Evolutionary conservation across 2,329 filamentous ascomycete species (phyloP).

Genomic region (Drechslerella coelobrocha): DNA sequence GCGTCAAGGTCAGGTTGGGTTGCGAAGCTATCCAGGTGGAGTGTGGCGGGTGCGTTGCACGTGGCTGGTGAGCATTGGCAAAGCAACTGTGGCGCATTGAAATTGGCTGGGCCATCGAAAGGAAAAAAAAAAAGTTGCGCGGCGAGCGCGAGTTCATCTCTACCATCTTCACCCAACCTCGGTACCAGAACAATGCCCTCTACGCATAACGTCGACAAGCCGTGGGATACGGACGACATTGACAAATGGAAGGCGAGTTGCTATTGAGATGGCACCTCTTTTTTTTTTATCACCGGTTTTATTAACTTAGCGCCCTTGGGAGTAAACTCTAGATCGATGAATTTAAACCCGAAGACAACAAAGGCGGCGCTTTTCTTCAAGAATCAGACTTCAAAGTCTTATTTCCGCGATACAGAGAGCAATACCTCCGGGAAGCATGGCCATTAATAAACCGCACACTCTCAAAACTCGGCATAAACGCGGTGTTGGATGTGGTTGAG

Average conservation of each 20-base stretch:
- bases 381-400: slow-evolving; percentile 87
- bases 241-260: slow-evolving; percentile 84
- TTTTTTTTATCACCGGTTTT: neutral
- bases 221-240: slow-evolving; percentile 95
- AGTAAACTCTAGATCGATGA: slow-evolving; percentile 68
- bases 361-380: slow-evolving; percentile 83
- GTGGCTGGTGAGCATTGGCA: slow-evolving; percentile 23
- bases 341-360: slow-evolving; percentile 86
- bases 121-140: slow-evolving; percentile 36
- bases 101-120: neutral
- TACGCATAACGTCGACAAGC: slow-evolving; percentile 86
- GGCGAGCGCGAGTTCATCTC: slow-evolving; percentile 20
- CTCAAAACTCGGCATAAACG: slow-evolving; percentile 86
- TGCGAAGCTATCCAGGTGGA: slow-evolving; percentile 50
- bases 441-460: slow-evolving; percentile 85
- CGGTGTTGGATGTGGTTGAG: slow-evolving; percentile 90
- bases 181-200: slow-evolving; percentile 71
- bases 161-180: slow-evolving; percentile 16
- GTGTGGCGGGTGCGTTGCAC: slow-evolving; percentile 30
- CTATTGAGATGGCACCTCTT: neutral
- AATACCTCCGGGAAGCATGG: slow-evolving; percentile 92
- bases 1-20: slow-evolving; percentile 49
- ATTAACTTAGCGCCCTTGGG: neutral
- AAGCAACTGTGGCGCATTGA: slow-evolving; percentile 21
- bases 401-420: slow-evolving; percentile 96